These are phyloP conservation scores for Isatis lusitanica DNA, from an alignment of 441 rosid genomes.

Conservation along the genomic window DNA sequence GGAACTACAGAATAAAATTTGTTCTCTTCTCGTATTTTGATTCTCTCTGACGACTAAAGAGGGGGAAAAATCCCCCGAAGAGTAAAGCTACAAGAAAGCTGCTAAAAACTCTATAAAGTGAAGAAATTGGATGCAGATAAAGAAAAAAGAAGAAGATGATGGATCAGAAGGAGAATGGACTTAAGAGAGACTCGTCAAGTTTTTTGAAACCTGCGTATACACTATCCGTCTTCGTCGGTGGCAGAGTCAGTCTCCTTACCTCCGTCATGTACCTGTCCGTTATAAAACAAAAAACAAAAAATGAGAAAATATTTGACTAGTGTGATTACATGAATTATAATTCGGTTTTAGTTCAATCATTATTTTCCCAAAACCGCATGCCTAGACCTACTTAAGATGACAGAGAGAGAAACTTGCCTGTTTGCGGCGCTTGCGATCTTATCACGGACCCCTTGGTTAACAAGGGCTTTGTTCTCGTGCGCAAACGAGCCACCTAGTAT, in stretches of 20 bases:
- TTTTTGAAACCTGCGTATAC: constrained; percentile 82
- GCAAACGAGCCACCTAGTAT: constrained; percentile 67
- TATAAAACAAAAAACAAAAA: neutral
- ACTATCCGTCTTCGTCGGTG: constrained; percentile 71
- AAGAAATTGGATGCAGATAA: constrained; percentile 20
- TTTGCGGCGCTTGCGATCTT: constrained; percentile 91
- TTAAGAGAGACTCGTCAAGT: constrained; percentile 82
- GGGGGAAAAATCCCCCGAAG: constrained; percentile 8
- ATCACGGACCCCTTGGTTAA: constrained; percentile 78
- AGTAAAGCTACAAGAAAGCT: constrained; percentile 28
- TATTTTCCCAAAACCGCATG: neutral
- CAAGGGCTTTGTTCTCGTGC: constrained; percentile 52
- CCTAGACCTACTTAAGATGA: neutral
- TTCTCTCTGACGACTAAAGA: constrained; percentile 22
- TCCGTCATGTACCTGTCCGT: constrained; percentile 88
- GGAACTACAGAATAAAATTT: constrained; percentile 3
- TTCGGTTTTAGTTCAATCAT: neutral
- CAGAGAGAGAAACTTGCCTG: constrained; percentile 49
- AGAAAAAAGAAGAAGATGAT: neutral
- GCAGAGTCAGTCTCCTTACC: constrained; percentile 79
- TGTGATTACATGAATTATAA: too few species aligned
- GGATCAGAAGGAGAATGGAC: constrained; percentile 54
- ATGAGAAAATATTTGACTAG: too few species aligned
- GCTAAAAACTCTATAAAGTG: constrained; percentile 16
- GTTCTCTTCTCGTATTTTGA: constrained; percentile 18